A percentile compares a stretch with the other conserved stretches of the same genome.
phyloP scores from a whole-genome alignment of 805 yeast species.

The Saturnispora dispora region DNA sequence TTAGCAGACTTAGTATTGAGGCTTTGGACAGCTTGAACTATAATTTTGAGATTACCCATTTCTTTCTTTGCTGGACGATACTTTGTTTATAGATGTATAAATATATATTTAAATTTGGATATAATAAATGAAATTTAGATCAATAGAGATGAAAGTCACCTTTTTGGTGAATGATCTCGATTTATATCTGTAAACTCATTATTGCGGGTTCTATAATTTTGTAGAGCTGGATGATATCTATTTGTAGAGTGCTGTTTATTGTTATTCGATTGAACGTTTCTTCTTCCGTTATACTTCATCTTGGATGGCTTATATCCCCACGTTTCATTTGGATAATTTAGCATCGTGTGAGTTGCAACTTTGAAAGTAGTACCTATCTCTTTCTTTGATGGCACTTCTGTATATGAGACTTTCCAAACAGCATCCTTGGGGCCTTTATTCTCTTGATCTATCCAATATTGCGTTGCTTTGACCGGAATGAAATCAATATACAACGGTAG shows the following conservation, averaged over 20 bases:
- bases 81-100: not conserved
- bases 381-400: slow-evolving; percentile 26
- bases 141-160: not conserved
- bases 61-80: not conserved
- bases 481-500: slow-evolving; percentile 32
- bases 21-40: slow-evolving; percentile 46
- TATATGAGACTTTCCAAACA: slow-evolving; percentile 35
- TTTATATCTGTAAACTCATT: not conserved
- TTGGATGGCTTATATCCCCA: slow-evolving; percentile 28
- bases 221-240: not conserved
- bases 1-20: slow-evolving; percentile 52
- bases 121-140: not conserved
- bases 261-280: not conserved
- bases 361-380: slow-evolving; percentile 20
- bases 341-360: slow-evolving; percentile 26
- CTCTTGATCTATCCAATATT: slow-evolving; percentile 40
- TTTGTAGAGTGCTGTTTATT: not conserved
- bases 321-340: slow-evolving; percentile 26
- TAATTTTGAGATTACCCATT: not conserved
- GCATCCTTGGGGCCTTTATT: slow-evolving; percentile 36
- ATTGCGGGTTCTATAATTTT: not conserved
- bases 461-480: slow-evolving; percentile 37
- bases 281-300: not conserved
- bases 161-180: not conserved
- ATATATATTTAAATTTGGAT: not conserved